These are phyloP conservation scores for Panicum miliaceum DNA, from an alignment of 176 grass and related monocot genomes.

Conservation along the genomic window DNA sequence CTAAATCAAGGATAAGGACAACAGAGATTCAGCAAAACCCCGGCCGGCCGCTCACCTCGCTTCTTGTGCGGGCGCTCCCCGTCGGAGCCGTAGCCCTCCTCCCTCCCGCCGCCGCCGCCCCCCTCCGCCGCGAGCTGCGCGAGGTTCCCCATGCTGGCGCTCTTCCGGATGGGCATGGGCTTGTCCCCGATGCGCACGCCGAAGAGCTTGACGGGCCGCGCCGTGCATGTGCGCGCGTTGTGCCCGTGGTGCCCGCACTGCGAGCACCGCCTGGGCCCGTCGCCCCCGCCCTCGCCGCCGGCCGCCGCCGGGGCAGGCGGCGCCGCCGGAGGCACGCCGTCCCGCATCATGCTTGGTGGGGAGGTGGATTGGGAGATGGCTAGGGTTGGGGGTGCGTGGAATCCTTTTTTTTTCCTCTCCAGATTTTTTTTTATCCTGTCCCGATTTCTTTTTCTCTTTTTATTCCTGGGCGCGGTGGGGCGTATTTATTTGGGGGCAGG, in stretches of 20 bases:
- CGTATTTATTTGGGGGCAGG: constrained; percentile 34
- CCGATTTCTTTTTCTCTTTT: not conserved
- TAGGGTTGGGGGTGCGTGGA: constrained; percentile 49
- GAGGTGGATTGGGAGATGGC: not conserved
- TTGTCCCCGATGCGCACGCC: constrained; percentile 70
- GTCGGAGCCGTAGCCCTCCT: constrained; percentile 74
- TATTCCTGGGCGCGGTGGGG: not conserved
- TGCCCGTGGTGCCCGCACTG: constrained; percentile 68
- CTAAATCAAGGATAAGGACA: not conserved
- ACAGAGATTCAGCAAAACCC: not conserved
- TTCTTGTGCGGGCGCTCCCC: constrained; percentile 42
- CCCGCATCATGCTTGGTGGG: constrained; percentile 42
- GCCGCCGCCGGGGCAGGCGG: not conserved
- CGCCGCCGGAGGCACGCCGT: constrained; percentile 39
- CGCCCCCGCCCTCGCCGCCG: not conserved
- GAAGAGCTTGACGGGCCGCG: constrained; percentile 65
- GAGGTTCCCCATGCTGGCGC: constrained; percentile 65
- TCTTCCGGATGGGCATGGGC: constrained; percentile 52
- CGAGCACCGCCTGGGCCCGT: constrained; percentile 58
- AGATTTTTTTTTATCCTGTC: not conserved
- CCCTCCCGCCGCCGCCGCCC: constrained; percentile 27
- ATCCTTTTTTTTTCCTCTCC: not conserved
- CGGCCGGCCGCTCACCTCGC: constrained; percentile 38
- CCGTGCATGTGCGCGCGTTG: constrained; percentile 69
- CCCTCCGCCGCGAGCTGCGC: constrained; percentile 44